Evolutionary conservation across 768 basidiomycete genomes (phyloP).

Genomic region (Boletus patriciae): DNA sequence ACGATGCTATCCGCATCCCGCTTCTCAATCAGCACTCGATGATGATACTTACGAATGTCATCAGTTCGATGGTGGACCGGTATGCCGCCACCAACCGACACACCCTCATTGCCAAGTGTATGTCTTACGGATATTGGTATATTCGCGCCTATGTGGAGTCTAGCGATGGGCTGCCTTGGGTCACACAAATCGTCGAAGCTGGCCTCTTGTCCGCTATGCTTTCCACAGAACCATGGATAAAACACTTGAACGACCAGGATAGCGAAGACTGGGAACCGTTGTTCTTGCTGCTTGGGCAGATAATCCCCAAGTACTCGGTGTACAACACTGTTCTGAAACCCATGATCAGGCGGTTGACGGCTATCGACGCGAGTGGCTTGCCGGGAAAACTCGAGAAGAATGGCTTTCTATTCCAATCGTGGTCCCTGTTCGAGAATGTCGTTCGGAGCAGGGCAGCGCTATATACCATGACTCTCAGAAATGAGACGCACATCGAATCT

Average conservation of each 20-base stretch:
- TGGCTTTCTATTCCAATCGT: conserved; percentile 18
- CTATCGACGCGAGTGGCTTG: conserved; percentile 15
- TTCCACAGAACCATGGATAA: conserved; percentile 27
- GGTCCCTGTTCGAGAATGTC: conserved; percentile 22
- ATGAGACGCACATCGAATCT: conserved; percentile 19
- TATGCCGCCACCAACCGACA: conserved; percentile 3
- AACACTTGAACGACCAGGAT: conserved; percentile 15
- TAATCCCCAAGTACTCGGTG: conserved; percentile 30
- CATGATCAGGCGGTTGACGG: conserved; percentile 14
- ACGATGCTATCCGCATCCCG: conserved; percentile 23
- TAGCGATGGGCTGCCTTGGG: conserved; percentile 28
- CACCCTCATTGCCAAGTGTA: conserved; percentile 21
- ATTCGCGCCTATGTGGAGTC: conserved; percentile 29
- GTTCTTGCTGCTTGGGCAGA: conserved; percentile 21
- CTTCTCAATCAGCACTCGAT: conserved; percentile 26
- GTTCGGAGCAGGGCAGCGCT: conserved; percentile 18
- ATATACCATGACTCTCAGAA: conserved; percentile 2
- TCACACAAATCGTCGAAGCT: conserved; percentile 25
- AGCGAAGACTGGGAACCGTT: conserved; percentile 33
- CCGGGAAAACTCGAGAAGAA: conserved; percentile 15
- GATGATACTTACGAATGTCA: conserved; percentile 14
- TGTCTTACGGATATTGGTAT: conserved; percentile 33
- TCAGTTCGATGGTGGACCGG: conserved; percentile 15
- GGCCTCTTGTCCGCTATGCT: conserved; percentile 28
- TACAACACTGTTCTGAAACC: conserved; percentile 21